Percentiles rank a stretch among this genome's conserved stretches.
These are phyloP conservation scores for Ogataea pilisensis DNA, from an alignment of 805 yeast species.

Conservation along the genomic window DNA sequence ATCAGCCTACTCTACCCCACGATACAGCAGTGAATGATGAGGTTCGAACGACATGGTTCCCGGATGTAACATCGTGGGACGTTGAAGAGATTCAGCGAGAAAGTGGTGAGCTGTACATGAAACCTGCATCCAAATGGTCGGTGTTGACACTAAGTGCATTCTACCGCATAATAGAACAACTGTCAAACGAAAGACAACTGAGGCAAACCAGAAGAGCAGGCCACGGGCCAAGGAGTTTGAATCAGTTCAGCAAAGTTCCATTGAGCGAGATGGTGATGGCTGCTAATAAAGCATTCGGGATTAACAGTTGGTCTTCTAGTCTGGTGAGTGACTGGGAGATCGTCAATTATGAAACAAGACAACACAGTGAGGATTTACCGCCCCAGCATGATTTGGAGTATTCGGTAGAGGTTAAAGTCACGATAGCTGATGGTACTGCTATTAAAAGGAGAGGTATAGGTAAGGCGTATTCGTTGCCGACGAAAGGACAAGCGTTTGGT, in stretches of 20 bases:
- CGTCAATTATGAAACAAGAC: constrained; percentile 7
- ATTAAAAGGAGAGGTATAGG: constrained; percentile 39
- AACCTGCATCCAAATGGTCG: constrained; percentile 28
- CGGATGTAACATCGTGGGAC: constrained; percentile 17
- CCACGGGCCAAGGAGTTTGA: neutral
- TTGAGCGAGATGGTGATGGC: constrained; percentile 26
- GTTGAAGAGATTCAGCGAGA: constrained; percentile 22
- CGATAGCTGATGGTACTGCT: constrained; percentile 41
- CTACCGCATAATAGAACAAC: constrained; percentile 12
- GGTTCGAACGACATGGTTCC: constrained; percentile 21
- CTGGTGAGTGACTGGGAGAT: constrained; percentile 15
- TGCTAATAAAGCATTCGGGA: constrained; percentile 50
- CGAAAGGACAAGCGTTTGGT: constrained; percentile 32
- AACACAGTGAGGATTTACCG: constrained; percentile 18
- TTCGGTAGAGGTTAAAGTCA: constrained; percentile 32
- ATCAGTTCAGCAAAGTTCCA: constrained; percentile 19
- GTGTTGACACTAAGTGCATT: constrained; percentile 18
- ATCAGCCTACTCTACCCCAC: neutral
- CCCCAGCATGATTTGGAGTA: constrained; percentile 14
- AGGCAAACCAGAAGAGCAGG: neutral
- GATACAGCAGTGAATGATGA: no score
- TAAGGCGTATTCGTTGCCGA: constrained; percentile 30
- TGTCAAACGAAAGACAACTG: constrained; percentile 10
- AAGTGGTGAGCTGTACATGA: constrained; percentile 12
- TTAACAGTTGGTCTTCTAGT: constrained; percentile 44